Base-by-base conservation (phyloP, 2,329 filamentous ascomycete species). In the Plenodomus biglobosus region DNA sequence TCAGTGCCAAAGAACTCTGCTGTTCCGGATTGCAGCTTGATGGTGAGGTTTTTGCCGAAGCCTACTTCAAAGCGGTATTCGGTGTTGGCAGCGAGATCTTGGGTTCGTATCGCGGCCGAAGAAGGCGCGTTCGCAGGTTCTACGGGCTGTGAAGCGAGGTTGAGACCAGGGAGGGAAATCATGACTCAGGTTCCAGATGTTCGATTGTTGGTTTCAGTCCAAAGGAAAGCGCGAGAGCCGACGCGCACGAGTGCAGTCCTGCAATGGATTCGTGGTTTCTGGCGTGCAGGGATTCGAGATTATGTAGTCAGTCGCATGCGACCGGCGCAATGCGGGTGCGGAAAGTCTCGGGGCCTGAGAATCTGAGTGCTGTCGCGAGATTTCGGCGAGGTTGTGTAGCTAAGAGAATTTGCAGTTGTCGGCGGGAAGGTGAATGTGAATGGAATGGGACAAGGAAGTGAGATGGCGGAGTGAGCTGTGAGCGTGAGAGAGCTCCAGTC, bases 1-100 rank as follows among this genome's bases (percentile, higher is more conserved):
- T 99, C 94, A 46, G 92, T 92, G 68, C 94, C 94, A 69, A 97
- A 96, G 66, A 95, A 85, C 73, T 99, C 94, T 40, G 92, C 94
- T 1, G 86, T 90, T 52, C 94, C 94, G 27, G 81, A 84, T 46
- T 90, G 75, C 20, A 97, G 78, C 76, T 91, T 73, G 58, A 79
- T 64, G 11, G 62, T 64, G 27, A 74, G 58, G 16, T 60, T 59
- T 21, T 61, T 62, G 1, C 57, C 49, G 62, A 73, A 73, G 44
- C 61, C 47, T 47, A 71, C 70, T 57, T 74, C 72, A 60, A 74
- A 74, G 54, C 72, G 72, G 55, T 68, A 74, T 68, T 80, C 77
- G 32, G 75, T 73, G 53, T 73, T 72, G n/a, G 76, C 64, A 8
- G 68, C 53, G 16, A 79, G 73, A 3, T 72, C 68, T 57, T 78